Evolutionary conservation across 2,329 filamentous ascomycete genomes (phyloP).

Genomic region (Aspergillus fijiensis): DNA sequence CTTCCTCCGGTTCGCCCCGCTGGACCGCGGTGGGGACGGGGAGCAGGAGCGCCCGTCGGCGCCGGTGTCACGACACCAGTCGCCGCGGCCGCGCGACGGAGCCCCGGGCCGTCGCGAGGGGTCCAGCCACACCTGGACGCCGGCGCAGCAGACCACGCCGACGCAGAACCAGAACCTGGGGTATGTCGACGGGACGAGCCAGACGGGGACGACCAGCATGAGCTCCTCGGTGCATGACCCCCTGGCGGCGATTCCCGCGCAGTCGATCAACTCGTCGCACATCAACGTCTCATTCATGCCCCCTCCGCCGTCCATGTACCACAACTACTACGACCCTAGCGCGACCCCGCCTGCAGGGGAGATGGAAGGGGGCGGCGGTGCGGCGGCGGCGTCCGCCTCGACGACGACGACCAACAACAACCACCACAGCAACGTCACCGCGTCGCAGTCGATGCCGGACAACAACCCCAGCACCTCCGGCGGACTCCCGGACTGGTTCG

Average conservation of each 20-base stretch:
- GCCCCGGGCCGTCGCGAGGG: conserved; percentile 27
- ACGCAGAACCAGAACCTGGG: conserved; percentile 18
- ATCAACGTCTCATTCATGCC: conserved; percentile 50
- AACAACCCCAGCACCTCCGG: conserved; percentile 25
- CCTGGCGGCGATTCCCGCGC: conserved; percentile 44
- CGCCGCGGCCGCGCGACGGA: conserved; percentile 36
- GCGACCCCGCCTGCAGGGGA: conserved; percentile 34
- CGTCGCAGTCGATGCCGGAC: conserved; percentile 30
- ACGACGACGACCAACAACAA: too few species aligned
- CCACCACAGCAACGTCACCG: too few species aligned
- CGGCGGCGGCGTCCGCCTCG: conserved; percentile 1
- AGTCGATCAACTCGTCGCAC: conserved; percentile 47
- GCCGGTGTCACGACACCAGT: conserved; percentile 37
- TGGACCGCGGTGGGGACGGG: conserved; percentile 46
- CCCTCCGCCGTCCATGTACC: conserved; percentile 46
- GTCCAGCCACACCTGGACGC: conserved; percentile 28
- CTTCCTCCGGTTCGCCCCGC: conserved; percentile 58
- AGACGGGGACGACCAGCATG: conserved; percentile 23
- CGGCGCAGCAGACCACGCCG: conserved; percentile 17
- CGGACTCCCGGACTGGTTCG: conserved; percentile 57
- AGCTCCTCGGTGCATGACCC: conserved; percentile 39
- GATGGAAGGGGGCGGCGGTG: conserved; percentile 21
- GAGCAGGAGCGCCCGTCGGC: conserved; percentile 39
- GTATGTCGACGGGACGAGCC: conserved; percentile 29
- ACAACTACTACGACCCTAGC: conserved; percentile 45